phyloP scores from a whole-genome alignment of 1,139 yeast genomes.

The Zygoascus sp. region DNA sequence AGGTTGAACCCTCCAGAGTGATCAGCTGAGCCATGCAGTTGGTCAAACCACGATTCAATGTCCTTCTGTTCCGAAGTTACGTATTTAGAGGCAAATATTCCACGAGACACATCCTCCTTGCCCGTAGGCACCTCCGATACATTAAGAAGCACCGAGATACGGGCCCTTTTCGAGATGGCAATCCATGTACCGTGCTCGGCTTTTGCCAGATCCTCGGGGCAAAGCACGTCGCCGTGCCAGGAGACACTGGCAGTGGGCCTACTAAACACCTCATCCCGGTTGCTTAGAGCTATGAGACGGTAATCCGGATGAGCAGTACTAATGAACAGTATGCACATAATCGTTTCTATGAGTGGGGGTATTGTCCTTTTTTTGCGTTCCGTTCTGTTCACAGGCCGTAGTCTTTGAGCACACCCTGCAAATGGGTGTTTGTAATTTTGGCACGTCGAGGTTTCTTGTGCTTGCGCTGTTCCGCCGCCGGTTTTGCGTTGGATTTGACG shows the following conservation, averaged over 20 bases:
- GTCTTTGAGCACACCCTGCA: constrained; percentile 92
- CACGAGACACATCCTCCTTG: constrained; percentile 53
- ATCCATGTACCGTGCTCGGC: constrained; percentile 89
- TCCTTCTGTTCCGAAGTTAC: constrained; percentile 41
- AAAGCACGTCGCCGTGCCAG: constrained; percentile 41
- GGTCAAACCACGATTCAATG: constrained; percentile 43
- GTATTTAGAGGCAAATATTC: constrained; percentile 60
- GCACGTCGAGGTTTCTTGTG: constrained; percentile 91
- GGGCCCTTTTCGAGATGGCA: constrained; percentile 61
- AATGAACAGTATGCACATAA: constrained; percentile 20
- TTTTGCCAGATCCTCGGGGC: constrained; percentile 74
- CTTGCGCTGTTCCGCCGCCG: constrained; percentile 55
- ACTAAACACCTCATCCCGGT: constrained; percentile 77
- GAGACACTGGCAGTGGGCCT: constrained; percentile 67
- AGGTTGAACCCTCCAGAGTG: constrained; percentile 81
- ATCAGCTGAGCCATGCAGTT: constrained; percentile 31
- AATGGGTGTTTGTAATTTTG: constrained; percentile 87
- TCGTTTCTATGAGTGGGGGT: too few species aligned
- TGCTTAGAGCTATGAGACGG: constrained; percentile 61
- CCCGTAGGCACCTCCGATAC: constrained; percentile 43
- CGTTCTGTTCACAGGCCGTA: constrained; percentile 37
- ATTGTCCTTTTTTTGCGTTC: not conserved
- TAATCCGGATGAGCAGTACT: constrained; percentile 18
- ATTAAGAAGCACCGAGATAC: constrained; percentile 72
- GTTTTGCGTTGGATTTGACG: constrained; percentile 51